Evolutionary conservation across 1,284 basidiomycete genomes (phyloP), one percentile per base, ranked within the genome.

Genomic region (Cutaneotrichosporon cyanovorans): DNA sequence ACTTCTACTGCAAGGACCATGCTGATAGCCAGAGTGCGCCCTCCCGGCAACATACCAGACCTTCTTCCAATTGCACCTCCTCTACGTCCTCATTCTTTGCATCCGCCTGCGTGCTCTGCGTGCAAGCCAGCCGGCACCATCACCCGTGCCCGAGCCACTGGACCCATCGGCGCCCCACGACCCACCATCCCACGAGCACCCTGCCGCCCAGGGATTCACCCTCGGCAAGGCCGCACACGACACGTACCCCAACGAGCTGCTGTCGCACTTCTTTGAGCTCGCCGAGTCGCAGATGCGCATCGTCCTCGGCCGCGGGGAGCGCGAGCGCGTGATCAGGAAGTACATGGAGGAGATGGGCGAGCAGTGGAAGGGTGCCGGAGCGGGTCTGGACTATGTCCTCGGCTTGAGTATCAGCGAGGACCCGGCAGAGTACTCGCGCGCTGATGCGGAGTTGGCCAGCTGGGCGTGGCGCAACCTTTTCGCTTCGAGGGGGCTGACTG

Each of bases 251-350:
- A 56, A 57, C 33, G 87, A 83, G 40, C 76, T 97, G 45, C 78
- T 96, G 56, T 90, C 93, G 70, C 90, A 96, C 72, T 95, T 93
- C 75, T 98, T 98, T 76, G 77, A 92, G 58, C 89, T 98, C 66
- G 80, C 90, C 53, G 93, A 97, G 65, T 84, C 87, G 61, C 84
- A 92, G 51, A 85, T 97, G 59, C 83, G 92, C 16, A 70, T 80
- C 46, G 79, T 95, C 57, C 80, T 92, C 50, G 81, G 77, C 63
- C 48, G 75, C 9, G 74, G 78, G 31, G 84, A 84, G 25, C 82
- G 91, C 41, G 82, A 88, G 66, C 74, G 83, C 5, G 78, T 93
- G 30, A 83, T 98, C 50, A 83, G 82, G 46, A 82, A 83, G 39
- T 90, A 96, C 70, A 87, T 98, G 87, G 84, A 85, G 47, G 78